These are phyloP conservation scores for Xylaria digitata DNA, from an alignment of 2,329 filamentous ascomycete genomes.

Conservation along the genomic window DNA sequence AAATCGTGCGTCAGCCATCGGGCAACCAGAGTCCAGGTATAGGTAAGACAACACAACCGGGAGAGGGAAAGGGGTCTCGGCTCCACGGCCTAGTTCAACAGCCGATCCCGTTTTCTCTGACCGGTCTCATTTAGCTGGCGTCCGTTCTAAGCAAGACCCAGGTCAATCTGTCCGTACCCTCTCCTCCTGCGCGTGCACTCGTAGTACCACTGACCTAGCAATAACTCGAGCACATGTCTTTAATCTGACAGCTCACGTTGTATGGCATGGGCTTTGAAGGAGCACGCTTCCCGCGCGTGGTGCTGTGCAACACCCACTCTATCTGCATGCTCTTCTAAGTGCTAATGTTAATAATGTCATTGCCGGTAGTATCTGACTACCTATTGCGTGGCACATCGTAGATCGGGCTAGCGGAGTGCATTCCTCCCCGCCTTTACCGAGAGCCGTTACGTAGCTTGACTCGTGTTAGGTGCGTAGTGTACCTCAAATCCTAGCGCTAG, in stretches of 20 bases:
- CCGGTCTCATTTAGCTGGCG: constrained; percentile 33
- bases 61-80: constrained; percentile 32
- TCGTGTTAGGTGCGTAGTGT: constrained; percentile 20
- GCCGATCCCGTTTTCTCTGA: constrained; percentile 34
- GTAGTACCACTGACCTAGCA: constrained; percentile 19
- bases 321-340: constrained; percentile 25
- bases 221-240: constrained; percentile 33
- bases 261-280: constrained; percentile 29
- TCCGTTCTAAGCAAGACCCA: constrained; percentile 4
- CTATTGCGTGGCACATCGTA: constrained; percentile 13
- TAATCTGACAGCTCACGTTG: constrained; percentile 38
- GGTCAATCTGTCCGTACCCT: constrained; percentile 4
- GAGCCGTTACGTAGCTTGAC: constrained; percentile 22
- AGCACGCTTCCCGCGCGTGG: constrained; percentile 36
- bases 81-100: constrained; percentile 31
- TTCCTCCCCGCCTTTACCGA: background rate
- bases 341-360: constrained; percentile 8
- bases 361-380: constrained; percentile 9
- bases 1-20: constrained; percentile 29
- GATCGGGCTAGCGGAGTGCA: background rate
- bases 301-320: constrained; percentile 32
- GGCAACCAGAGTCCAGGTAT: constrained; percentile 13
- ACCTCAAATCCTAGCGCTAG: constrained; percentile 16
- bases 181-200: constrained; percentile 16
- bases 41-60: constrained; percentile 26